A percentile compares a stretch with the other conserved stretches of the same genome.
Conservation (phyloP, 352 stramenopile species). For the Aphanomyces invadans region DNA sequence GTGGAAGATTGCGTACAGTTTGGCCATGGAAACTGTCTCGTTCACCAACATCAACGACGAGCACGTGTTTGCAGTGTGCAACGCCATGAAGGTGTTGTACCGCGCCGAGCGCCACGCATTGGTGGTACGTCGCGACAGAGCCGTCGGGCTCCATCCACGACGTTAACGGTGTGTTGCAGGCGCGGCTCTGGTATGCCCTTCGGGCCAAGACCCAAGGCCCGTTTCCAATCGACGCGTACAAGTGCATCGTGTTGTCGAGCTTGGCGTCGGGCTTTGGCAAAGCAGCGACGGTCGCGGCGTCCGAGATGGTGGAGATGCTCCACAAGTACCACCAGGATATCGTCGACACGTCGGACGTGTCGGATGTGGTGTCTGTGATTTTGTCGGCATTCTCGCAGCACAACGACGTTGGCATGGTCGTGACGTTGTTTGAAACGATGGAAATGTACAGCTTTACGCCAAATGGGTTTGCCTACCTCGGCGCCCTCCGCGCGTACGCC, state of each 20-base stretch:
- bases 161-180: background rate
- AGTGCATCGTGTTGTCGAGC: slow-evolving; percentile 21
- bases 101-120: slow-evolving; percentile 28
- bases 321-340: slow-evolving; percentile 17
- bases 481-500: slow-evolving; percentile 12
- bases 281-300: slow-evolving; percentile 7
- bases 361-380: slow-evolving; percentile 22
- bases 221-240: slow-evolving; percentile 24
- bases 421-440: slow-evolving; percentile 11
- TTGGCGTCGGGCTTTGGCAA: slow-evolving; percentile 8
- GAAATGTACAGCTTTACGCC: background rate
- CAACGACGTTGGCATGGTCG: slow-evolving; percentile 12
- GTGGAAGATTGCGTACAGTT: slow-evolving; percentile 66
- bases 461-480: slow-evolving; percentile 20
- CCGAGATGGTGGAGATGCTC: slow-evolving; percentile 20
- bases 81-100: slow-evolving; percentile 59
- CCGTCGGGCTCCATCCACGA: background rate
- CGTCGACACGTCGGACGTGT: slow-evolving; percentile 19
- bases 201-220: slow-evolving; percentile 20
- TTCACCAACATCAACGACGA: slow-evolving; percentile 54
- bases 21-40: slow-evolving; percentile 60
- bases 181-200: slow-evolving; percentile 20
- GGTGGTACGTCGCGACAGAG: slow-evolving; percentile 8
- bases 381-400: slow-evolving; percentile 19
- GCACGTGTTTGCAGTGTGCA: slow-evolving; percentile 60